A percentile compares a stretch with the other conserved stretches of the same genome.
Evolutionary conservation across 1,139 yeast genomes (phyloP).

Genomic region (Eremothecium coryli): DNA sequence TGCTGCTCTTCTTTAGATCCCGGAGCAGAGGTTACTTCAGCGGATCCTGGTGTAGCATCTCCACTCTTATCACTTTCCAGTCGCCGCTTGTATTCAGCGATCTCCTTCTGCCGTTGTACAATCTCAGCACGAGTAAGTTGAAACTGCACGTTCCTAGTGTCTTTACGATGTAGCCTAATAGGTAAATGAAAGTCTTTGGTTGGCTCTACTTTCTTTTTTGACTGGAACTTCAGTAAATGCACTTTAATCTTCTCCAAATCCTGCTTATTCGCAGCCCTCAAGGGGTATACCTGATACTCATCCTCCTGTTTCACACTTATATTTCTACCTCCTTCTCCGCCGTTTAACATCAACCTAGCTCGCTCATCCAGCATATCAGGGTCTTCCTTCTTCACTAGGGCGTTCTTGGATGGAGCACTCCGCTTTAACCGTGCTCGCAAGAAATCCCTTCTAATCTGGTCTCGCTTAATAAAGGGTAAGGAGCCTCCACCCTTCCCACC

Average conservation of each 20-base stretch:
- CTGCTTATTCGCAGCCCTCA: constrained; percentile 63
- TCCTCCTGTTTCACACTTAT: constrained; percentile 16
- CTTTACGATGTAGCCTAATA: constrained; percentile 80
- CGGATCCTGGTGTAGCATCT: constrained; percentile 7
- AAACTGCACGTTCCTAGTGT: constrained; percentile 81
- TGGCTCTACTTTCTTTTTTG: constrained; percentile 64
- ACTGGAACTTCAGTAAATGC: constrained; percentile 75
- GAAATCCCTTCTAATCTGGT: constrained; percentile 29
- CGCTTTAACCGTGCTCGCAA: constrained; percentile 22
- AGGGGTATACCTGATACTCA: constrained; percentile 33
- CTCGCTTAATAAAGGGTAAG: constrained; percentile 32
- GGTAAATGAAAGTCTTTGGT: constrained; percentile 65
- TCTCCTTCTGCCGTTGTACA: constrained; percentile 41
- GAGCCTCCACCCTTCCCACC: constrained; percentile 16
- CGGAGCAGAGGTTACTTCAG: constrained; percentile 1
- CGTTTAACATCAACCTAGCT: constrained; percentile 18
- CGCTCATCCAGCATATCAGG: constrained; percentile 25
- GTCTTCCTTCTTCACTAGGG: constrained; percentile 28
- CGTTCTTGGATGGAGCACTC: constrained; percentile 14
- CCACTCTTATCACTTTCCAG: constrained; percentile 15
- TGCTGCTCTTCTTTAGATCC: constrained; percentile 6
- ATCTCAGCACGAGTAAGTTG: constrained; percentile 61
- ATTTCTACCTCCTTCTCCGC: constrained; percentile 16
- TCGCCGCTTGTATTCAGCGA: constrained; percentile 31
- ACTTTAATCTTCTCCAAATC: constrained; percentile 69